Evolutionary conservation across 2,329 filamentous ascomycete species (phyloP), one percentile per base, ranked within the genome.

Genomic region (Daldinia sp.): DNA sequence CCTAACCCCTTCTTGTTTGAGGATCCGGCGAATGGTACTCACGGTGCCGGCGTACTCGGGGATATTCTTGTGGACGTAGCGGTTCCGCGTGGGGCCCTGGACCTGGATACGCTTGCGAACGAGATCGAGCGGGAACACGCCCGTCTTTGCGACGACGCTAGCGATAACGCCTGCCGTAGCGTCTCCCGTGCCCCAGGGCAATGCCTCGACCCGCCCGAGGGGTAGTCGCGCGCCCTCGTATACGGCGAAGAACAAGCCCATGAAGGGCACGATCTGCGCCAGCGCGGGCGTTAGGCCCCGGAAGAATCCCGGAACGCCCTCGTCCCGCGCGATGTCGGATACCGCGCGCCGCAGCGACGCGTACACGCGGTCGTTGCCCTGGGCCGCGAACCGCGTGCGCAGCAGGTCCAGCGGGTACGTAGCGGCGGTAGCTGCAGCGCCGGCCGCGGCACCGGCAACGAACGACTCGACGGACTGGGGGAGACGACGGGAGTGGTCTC

Each of bases 371-470:
- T 93, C 70, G 81, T 82, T 90, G 9, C 95, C 95, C 81, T 98
- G 95, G 0, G 96, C 96, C n/a, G 96, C 96, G 80, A 99, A 99
- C 4, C 96, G 90, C 41, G 96, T 99, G 65, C 96, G 90, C 42
- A 99, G 85, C 12, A 99, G 87, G 81, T 99, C 96, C 60, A 98
- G 88, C 23, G 96, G 96, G 81, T 99, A 99, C 63, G 96, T 98
- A 3, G 86, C 82, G 4, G 90, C 90, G 0, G 96, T 98, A 30
- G 94, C 93, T 26, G 90, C 83, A 2, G 92, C 94, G 48, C 96
- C 96, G 1, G 94, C 94, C 0, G 89, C 80, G 1, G 94, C 95
- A 63, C 96, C 96, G 5, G 93, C 88, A 67, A 97, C 79, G 81
- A 98, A 98, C 60, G 91, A 92, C 79, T 94, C 92, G 50, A 85